Evolutionary conservation across 2,329 filamentous ascomycete genomes (phyloP).

Genomic region (Curvularia lunata): DNA sequence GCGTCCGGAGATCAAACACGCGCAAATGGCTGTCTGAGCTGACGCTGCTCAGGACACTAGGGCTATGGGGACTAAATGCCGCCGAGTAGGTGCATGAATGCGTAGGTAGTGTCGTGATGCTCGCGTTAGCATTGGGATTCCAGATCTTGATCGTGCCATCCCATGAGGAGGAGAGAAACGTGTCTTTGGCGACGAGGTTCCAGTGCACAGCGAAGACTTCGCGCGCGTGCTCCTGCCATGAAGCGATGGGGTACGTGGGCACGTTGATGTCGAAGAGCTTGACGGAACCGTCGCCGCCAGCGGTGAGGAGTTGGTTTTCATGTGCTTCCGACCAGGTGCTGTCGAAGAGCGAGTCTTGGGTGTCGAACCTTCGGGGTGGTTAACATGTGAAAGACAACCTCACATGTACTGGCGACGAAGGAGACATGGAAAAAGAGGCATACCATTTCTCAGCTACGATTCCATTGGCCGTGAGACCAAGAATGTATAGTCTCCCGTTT

Average conservation of each 20-base stretch:
- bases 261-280: slow-evolving; percentile 90
- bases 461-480: slow-evolving; percentile 82
- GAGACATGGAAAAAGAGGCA: slow-evolving; percentile 10
- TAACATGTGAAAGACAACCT: slow-evolving; percentile 16
- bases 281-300: slow-evolving; percentile 90
- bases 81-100: slow-evolving; percentile 94
- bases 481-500: slow-evolving; percentile 86
- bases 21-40: slow-evolving; percentile 88
- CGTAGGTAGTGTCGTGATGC: slow-evolving; percentile 84
- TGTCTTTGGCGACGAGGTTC: slow-evolving; percentile 90
- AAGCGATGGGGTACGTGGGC: slow-evolving; percentile 83
- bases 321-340: slow-evolving; percentile 94
- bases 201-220: slow-evolving; percentile 93
- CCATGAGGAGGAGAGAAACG: slow-evolving; percentile 91
- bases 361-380: slow-evolving; percentile 75
- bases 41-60: slow-evolving; percentile 83
- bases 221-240: slow-evolving; percentile 90
- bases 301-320: slow-evolving; percentile 89
- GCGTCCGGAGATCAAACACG: slow-evolving; percentile 89
- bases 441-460: slow-evolving; percentile 85
- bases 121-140: slow-evolving; percentile 77
- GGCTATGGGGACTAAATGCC: slow-evolving; percentile 87
- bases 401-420: neutral
- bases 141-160: slow-evolving; percentile 96
- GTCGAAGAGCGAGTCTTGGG: slow-evolving; percentile 96